Conservation (phyloP, 2,329 filamentous ascomycete genomes). For the Epicoccum nigrum region DNA sequence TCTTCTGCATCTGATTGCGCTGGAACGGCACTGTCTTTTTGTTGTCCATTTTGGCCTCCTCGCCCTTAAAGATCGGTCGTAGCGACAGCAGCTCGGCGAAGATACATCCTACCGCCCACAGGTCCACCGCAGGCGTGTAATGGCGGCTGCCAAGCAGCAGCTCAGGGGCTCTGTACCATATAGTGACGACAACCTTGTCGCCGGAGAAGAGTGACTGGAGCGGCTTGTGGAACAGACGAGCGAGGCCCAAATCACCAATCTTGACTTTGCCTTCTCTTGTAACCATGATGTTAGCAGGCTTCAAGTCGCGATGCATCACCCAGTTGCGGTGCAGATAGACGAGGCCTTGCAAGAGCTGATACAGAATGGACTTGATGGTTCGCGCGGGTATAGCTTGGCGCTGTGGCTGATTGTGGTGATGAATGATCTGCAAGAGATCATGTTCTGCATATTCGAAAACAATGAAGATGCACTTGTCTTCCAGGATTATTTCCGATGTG, state of each 20-base stretch:
- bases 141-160: constrained; percentile 90
- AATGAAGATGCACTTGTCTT: constrained; percentile 99
- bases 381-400: constrained; percentile 85
- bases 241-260: constrained; percentile 92
- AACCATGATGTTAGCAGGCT: constrained; percentile 99
- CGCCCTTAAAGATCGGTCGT: constrained; percentile 95
- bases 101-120: constrained; percentile 98
- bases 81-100: constrained; percentile 92
- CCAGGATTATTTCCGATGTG: constrained; percentile 92
- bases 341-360: constrained; percentile 91
- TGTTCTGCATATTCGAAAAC: constrained; percentile 99
- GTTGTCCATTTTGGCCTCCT: constrained; percentile 98
- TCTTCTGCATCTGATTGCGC: constrained; percentile 98
- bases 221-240: constrained; percentile 91
- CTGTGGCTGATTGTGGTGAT: constrained; percentile 91
- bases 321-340: constrained; percentile 96
- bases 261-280: constrained; percentile 88
- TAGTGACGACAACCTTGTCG: constrained; percentile 98
- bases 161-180: constrained; percentile 98
- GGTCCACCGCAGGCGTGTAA: constrained; percentile 94
- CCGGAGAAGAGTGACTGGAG: constrained; percentile 89
- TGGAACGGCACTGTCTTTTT: constrained; percentile 99
- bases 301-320: constrained; percentile 95
- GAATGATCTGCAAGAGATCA: constrained; percentile 95
- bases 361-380: constrained; percentile 92